Percentiles rank a stretch among this genome's conserved stretches.
phyloP scores from a whole-genome alignment of 129 eudicot genomes.

The Flaveria linearis region DNA sequence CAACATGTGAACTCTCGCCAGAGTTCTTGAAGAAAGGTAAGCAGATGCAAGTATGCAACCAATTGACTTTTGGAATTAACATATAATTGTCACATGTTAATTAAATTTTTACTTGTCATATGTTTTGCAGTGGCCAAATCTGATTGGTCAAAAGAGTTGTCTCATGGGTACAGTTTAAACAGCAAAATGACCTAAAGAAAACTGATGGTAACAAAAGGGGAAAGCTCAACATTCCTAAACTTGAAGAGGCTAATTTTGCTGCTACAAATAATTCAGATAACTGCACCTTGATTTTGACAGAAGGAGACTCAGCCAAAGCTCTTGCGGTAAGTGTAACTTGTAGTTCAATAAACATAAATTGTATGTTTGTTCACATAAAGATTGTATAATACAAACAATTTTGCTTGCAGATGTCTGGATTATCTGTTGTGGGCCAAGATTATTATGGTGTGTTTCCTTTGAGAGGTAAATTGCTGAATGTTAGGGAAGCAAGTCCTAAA shows the following conservation, averaged over 20 bases:
- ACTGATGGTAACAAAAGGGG: conserved; percentile 78
- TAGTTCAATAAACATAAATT: background rate
- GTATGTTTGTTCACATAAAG: background rate
- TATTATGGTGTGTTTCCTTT: conserved; percentile 89
- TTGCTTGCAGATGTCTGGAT: conserved; percentile 71
- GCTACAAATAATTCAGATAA: conserved; percentile 58
- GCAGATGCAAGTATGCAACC: conserved; percentile 14
- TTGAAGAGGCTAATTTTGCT: conserved; percentile 87
- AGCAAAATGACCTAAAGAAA: conserved; percentile 76
- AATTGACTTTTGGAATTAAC: background rate
- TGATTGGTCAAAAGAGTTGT: conserved; percentile 60
- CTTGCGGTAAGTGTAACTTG: conserved; percentile 65
- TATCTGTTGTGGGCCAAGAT: conserved; percentile 77
- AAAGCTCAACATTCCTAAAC: conserved; percentile 56
- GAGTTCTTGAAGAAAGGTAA: conserved; percentile 80
- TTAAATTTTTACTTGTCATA: background rate
- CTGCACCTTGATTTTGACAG: conserved; percentile 92
- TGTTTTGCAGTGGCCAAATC: conserved; percentile 62
- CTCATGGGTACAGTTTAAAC: conserved; percentile 74
- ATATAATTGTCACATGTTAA: background rate
- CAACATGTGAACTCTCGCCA: conserved; percentile 71
- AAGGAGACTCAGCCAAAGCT: conserved; percentile 98
- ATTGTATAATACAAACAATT: background rate
- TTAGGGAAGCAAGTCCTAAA: conserved; percentile 83
- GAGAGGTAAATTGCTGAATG: conserved; percentile 92